Base-by-base conservation (phyloP, 768 basidiomycete species). In the Tulasnella sp. region DNA sequence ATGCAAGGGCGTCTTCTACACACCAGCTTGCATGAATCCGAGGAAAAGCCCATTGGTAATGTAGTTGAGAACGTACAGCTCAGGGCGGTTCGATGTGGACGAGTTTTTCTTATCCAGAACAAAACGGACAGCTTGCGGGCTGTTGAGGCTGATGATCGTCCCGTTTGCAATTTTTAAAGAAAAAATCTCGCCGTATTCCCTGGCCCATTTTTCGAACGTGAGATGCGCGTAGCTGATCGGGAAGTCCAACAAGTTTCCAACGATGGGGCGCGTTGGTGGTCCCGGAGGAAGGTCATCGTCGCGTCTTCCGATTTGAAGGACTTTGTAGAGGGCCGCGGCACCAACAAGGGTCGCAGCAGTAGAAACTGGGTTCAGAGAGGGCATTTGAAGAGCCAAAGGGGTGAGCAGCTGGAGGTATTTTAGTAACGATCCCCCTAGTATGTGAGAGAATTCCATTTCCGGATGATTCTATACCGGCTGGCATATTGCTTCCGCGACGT, bases 171-270 rank as follows among this genome's bases (percentile, higher is more conserved):
- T 29, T 72, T 80, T 82, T 25, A 81, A 76, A 19, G 80, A 81
- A 49, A 81, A 79, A 31, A 74, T 40, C 19, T 74, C 73, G 11
- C 82, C 82, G 49, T 82, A 82, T 40, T 67, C 25, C 22, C 75
- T 67, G 0, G 82, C 80, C 82, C 81, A 82, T 78, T 81, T 80
- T 7, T 81, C 80, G 34, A 83, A 80, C 64, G 77, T 75, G 75
- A 80, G 68, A 38, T 82, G 81, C 34, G 78, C 74, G 15, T 76
- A 77, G 25, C 40, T 72, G 15, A 70, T 78, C 4, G 81, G 81
- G 39, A 82, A 79, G 25, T 67, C 71, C 14, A 76, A 73, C 17
- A 81, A 15, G 71, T 82, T 82, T 0, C 81, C 81, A 3, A 81
- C 22, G 69, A 82, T 37, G 3, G 81, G 80, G 19, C 75, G 25